Base-by-base conservation (phyloP, 495 filamentous ascomycete genomes). In the Clohesyomyces aquaticus region DNA sequence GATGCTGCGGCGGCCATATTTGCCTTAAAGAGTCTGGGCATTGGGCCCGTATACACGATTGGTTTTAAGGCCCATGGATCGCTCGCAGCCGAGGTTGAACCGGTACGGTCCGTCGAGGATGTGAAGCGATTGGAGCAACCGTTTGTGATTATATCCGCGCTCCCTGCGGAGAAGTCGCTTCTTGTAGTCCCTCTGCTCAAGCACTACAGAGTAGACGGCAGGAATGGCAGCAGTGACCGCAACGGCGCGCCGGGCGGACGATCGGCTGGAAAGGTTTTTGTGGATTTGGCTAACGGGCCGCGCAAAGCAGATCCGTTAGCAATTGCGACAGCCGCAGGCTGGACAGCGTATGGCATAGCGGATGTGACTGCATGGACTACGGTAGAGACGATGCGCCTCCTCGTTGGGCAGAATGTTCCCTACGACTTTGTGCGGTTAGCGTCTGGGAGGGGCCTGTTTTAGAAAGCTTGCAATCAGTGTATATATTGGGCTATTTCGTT, bases 371-470 rank as follows among this genome's bases (percentile, higher is more conserved):
- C 89, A 0, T 93, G 90, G 77, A 91, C 88, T 11, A 91, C 88
- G 19, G 89, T 91, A 16, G 88, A 91, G 74, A 93, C 87, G 32
- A 75, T 93, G 10, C 78, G 89, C 47, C 68, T 93, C 64, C 78
- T 94, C 9, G 89, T 93, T 9, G 90, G 90, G 16, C 87, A 91
- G 79, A 92, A 92, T 72, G 89, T 94, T 35, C 88, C 88, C 25
- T 92, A 90, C 77, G 90, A 90, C 75, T 94, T 94, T 77, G 90
- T 92, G 35, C 74, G 89, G 41, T 79, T 93, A 77, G 88, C 89
- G 8, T 87, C 86, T 65, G 89, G 89, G 16, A 74, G 88, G 61
- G 82, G 83, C 23, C 72, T 91, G 71, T 91, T 85, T 74, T 88
- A 78, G 73, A 59, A 41, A 18, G 0, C 3, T n/a, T 3, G 23